Evolutionary conservation across 2,329 filamentous ascomycete genomes (phyloP).

Genomic region (Trichoderma harzianum): DNA sequence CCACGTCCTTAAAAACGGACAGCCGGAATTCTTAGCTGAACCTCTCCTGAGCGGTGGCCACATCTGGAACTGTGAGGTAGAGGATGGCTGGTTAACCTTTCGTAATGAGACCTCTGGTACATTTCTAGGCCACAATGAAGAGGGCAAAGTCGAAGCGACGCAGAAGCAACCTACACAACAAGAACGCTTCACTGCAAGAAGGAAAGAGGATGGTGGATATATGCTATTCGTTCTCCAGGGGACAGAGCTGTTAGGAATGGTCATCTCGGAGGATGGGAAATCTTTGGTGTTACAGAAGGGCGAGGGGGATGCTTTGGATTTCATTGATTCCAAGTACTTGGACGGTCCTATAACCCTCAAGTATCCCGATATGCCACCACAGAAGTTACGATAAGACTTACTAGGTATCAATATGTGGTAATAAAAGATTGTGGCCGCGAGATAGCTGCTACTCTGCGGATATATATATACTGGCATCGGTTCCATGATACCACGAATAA

Average conservation of each 20-base stretch:
- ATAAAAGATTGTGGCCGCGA: too few species aligned
- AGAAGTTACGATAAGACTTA: neutral
- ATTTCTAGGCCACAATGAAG: neutral
- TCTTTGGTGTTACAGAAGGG: neutral
- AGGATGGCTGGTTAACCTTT: neutral
- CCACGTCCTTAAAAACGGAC: too few species aligned
- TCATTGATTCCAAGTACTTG: neutral
- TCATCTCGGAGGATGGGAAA: neutral
- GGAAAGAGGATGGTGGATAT: neutral
- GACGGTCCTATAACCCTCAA: neutral
- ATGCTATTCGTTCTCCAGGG: neutral
- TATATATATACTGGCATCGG: too few species aligned
- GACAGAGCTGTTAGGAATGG: fast-evolving
- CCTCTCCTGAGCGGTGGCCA: neutral
- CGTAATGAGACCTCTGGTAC: neutral
- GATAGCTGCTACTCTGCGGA: too few species aligned
- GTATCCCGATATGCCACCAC: neutral
- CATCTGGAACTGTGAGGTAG: neutral
- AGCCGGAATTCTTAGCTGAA: too few species aligned
- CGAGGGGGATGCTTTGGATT: neutral
- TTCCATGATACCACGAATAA: too few species aligned
- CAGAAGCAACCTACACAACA: neutral
- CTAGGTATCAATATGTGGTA: too few species aligned
- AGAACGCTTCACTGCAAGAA: fast-evolving
- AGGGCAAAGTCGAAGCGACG: neutral